Evolutionary conservation across 352 stramenopile genomes (phyloP), one percentile per base, ranked within the genome.

Genomic region (Globisporangium paroecandrum): DNA sequence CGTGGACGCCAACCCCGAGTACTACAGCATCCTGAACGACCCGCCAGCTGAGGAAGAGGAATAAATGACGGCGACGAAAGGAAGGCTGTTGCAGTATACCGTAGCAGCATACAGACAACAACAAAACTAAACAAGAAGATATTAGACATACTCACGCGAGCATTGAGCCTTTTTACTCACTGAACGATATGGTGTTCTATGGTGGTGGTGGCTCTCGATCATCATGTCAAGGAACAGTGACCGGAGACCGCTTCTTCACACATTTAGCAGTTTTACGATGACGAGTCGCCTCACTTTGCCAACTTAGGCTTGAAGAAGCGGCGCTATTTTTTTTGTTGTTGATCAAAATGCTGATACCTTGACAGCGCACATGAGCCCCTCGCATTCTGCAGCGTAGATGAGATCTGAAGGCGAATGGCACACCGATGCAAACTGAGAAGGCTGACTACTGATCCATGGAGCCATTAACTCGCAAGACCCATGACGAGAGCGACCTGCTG

Each of bases 1-100:
- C 61, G 85, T 96, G 58, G 87, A 96, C 69, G 81, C 81, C 65
- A 91, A 96, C 76, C 89, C 89, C 7, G 87, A 95, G 72, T 96
- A 96, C 73, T 95, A 96, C 74, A 81, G 84, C 69, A 83, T 95
- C 62, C 76, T 96, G 55, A 85, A 89, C 54, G 86, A 95, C 3
- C 27, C 74, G 27, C 73, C 75, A 7, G 71, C 73, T n/a, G 77
- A 73, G 22, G 79, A 88, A 8, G 69, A 79, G 4, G 34, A 77
- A 27, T 57, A 55, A 43, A 34, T 72, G 27, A 53, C 32, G 58
- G 63, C 15, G 38, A 62, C 10, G 51, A 34, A 38, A 58, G 13
- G 13, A 57, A 60, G 43, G 15, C 0, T 51, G 10, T 51, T 51
- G 43, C 43, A 51, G 43, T n/a, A 6, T 20, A 51, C 8, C 32